Base-by-base conservation (phyloP, 1,139 yeast genomes). In the Blastobotrys niveus region DNA sequence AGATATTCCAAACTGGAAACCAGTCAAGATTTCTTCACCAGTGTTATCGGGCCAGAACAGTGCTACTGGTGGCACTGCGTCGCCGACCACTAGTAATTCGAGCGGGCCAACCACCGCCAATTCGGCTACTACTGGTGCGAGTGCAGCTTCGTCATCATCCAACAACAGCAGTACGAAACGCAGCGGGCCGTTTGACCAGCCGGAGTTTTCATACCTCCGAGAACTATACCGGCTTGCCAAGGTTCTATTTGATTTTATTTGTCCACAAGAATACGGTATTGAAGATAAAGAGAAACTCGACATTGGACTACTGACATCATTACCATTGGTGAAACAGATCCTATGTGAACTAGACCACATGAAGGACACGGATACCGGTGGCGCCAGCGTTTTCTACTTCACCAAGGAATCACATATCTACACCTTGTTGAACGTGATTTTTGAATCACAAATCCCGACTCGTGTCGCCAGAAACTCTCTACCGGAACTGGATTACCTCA, bases 261-360 rank as follows among this genome's bases (percentile, higher is more conserved):
- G 98, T 65, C 99, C 99, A 10, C 97, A 93, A 65, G 98, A 93
- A 61, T 93, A 93, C 61, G 99, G 99, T 52, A 93, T 93, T 54
- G 89, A 89, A 53, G 95, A 88, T 59, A 85, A 84, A 60, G 98
- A 93, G 63, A 93, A 93, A 62, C 73, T 93, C 50, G 98, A 93
- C 63, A 93, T 93, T 68, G 98, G 99, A 2, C 70, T 93, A 49
- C 72, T 93, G 55, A 93, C 99, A 0, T 87, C 96, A 1, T 73
- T 93, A 57, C 99, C 99, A 2, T 73, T 93, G 55, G 95, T 96
- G 1, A 85, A 81, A 63, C 95, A 87, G 65, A 84, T 93, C 34
- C 65, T 91, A 42, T 71, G 74, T 32, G 97, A 91, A 60, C 78
- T 93, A 47, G 81, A 84, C 50, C 77, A 77, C 43, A 86, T 91